Evolutionary conservation across 176 grass and related monocot species (phyloP), one percentile per base, ranked within the genome.

Genomic region (Melocanna baccifera): DNA sequence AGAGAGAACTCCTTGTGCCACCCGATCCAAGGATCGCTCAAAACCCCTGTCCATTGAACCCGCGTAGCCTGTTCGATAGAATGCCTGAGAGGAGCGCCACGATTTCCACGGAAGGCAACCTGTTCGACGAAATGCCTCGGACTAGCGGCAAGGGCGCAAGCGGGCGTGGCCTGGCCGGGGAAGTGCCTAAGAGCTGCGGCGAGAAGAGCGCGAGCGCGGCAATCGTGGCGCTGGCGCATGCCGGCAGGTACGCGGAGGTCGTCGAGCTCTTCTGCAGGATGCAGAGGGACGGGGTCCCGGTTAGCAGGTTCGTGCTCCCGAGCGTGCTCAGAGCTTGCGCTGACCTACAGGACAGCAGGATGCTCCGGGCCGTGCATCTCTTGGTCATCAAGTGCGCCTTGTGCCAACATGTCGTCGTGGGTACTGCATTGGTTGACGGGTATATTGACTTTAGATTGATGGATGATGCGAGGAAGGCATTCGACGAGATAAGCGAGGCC

Each of bases 281-380:
- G 91, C 88, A 36, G 50, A 37, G 22, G 48, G 41, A 85, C 67
- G 85, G 88, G 1, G 50, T 26, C 2, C 69, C 48, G 1, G 30
- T 78, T 30, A 86, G 45, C 78, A 85, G 7, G 85, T 93, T 90
- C 73, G 79, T 89, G 59, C 81, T 92, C 12, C 81, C 91, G 22
- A 90, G 91, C 67, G 87, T 90, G 58, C 74, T 92, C 84, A 81
- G 62, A n/a, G 85, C 91, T 15, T 93, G 82, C 5, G 37, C 39
- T 18, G 29, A 34, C 28, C 85, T 90, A 5, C 20, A 34, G 15
- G 68, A 76, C 25, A 46, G 70, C 62, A 47, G 78, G 26, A 81
- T 81, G 75, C 82, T 90, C 76, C 50, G 61, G 43, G 61, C 74
- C 25, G 42, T 86, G 71, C 88, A 93, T 59, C 51, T n/a, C 42